Evolutionary conservation across 2,329 filamentous ascomycete species (phyloP).

Genomic region (Fusarium sp.): DNA sequence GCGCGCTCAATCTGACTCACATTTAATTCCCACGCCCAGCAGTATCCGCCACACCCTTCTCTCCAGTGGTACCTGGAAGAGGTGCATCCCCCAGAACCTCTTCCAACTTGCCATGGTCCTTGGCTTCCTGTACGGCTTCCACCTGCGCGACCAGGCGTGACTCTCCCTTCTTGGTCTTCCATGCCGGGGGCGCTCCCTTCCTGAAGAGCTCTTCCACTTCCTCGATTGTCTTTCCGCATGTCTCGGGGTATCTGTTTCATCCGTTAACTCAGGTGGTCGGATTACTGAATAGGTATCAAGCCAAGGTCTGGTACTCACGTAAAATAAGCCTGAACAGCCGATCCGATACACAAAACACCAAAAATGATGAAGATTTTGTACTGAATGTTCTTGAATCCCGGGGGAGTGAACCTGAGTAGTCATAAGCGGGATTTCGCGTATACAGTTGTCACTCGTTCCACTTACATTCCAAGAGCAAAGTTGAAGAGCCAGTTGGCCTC

Average conservation of each 20-base stretch:
- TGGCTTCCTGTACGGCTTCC: slow-evolving; percentile 8
- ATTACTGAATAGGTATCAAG: background rate
- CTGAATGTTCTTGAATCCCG: slow-evolving; percentile 43
- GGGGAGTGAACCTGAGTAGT: slow-evolving; percentile 42
- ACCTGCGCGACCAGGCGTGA: slow-evolving; percentile 15
- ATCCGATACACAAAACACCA: slow-evolving; percentile 20
- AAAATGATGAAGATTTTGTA: slow-evolving; percentile 38
- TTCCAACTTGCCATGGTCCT: slow-evolving; percentile 18
- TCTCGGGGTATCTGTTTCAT: slow-evolving; percentile 9
- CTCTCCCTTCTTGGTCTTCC: slow-evolving; percentile 23
- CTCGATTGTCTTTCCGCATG: slow-evolving; percentile 15
- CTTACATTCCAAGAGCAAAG: background rate
- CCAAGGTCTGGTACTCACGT: slow-evolving; percentile 5
- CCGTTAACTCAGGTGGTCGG: background rate
- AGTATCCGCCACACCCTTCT: background rate
- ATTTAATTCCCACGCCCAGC: background rate
- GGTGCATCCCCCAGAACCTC: background rate
- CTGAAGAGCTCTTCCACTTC: slow-evolving; percentile 11
- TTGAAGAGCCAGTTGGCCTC: slow-evolving; percentile 33
- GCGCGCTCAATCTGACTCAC: background rate
- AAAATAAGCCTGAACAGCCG: slow-evolving; percentile 20
- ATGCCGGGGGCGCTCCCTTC: slow-evolving; percentile 5
- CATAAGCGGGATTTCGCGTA: slow-evolving; percentile 38
- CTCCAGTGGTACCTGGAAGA: background rate
- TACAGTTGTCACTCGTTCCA: background rate